These are phyloP conservation scores for Colletotrichum horii DNA, from an alignment of 2,329 filamentous ascomycete species.

Conservation along the genomic window DNA sequence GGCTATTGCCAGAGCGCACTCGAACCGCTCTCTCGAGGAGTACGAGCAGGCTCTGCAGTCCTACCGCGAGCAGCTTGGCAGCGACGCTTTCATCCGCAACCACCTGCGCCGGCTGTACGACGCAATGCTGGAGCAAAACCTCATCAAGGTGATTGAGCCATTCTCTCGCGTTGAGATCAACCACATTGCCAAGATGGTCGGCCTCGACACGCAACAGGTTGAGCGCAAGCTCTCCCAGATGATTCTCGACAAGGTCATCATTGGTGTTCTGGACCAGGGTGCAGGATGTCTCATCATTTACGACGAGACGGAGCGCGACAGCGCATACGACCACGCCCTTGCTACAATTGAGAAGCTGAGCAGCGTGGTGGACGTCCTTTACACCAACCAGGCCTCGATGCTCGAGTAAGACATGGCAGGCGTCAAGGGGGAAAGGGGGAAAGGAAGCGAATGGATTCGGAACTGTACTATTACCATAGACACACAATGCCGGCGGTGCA, in stretches of 20 bases:
- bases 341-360: conserved; percentile 96
- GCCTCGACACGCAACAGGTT: conserved; percentile 93
- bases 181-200: conserved; percentile 97
- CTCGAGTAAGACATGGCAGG: conserved; percentile 70
- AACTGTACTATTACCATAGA: conserved; percentile 30
- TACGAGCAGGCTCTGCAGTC: conserved; percentile 91
- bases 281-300: conserved; percentile 97
- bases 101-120: conserved; percentile 96
- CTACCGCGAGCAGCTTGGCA: conserved; percentile 92
- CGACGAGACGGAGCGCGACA: conserved; percentile 92
- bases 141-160: conserved; percentile 99
- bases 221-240: conserved; percentile 99
- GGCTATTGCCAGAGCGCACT: conserved; percentile 93
- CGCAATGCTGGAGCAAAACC: conserved; percentile 98
- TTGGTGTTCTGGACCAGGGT: conserved; percentile 95
- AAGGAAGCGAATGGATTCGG: conserved; percentile 15
- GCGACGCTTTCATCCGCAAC: conserved; percentile 95
- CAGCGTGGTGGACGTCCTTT: conserved; percentile 95
- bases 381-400: conserved; percentile 95
- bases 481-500: conserved; percentile 19
- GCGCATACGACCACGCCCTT: conserved; percentile 92
- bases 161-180: conserved; percentile 97
- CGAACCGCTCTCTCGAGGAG: conserved; percentile 93
- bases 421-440: conserved; percentile 5
- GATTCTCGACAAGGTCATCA: conserved; percentile 99